Evolutionary conservation across 2,329 filamentous ascomycete genomes (phyloP).

Genomic region (Aspergillus uvarum): DNA sequence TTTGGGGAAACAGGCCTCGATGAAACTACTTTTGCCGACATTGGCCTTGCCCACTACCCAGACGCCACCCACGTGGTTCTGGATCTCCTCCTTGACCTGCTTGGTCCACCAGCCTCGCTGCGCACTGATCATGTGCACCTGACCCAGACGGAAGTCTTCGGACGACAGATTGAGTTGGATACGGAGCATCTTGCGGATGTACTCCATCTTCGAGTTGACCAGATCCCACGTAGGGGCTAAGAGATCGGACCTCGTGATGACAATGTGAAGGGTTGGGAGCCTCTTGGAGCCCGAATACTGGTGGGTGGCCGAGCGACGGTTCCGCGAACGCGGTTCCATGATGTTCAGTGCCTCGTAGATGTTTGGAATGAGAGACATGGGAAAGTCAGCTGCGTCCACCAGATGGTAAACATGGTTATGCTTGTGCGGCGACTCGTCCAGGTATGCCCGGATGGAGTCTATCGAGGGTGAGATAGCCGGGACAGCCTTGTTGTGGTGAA

Average conservation of each 20-base stretch:
- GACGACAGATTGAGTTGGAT: conserved; percentile 69
- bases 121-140: conserved; percentile 81
- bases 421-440: conserved; percentile 83
- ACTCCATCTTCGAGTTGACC: conserved; percentile 83
- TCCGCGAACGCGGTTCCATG: conserved; percentile 73
- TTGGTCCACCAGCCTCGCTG: conserved; percentile 89
- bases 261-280: conserved; percentile 81
- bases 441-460: conserved; percentile 76
- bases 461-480: conserved; percentile 79
- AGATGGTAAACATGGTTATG: conserved; percentile 95
- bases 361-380: conserved; percentile 82
- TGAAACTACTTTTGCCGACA: conserved; percentile 92
- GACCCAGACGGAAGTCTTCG: conserved; percentile 76
- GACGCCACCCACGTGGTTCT: conserved; percentile 75
- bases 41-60: conserved; percentile 99
- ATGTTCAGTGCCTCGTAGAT: conserved; percentile 69
- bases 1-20: conserved; percentile 82
- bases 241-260: conserved; percentile 85
- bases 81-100: conserved; percentile 81
- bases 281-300: conserved; percentile 67
- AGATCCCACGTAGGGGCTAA: conserved; percentile 80
- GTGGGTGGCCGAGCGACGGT: conserved; percentile 69
- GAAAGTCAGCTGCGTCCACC: conserved; percentile 93
- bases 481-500: conserved; percentile 70
- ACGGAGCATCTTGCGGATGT: conserved; percentile 73